These are phyloP conservation scores for Globisporangium yorkense DNA, from an alignment of 352 stramenopile species.

Conservation along the genomic window DNA sequence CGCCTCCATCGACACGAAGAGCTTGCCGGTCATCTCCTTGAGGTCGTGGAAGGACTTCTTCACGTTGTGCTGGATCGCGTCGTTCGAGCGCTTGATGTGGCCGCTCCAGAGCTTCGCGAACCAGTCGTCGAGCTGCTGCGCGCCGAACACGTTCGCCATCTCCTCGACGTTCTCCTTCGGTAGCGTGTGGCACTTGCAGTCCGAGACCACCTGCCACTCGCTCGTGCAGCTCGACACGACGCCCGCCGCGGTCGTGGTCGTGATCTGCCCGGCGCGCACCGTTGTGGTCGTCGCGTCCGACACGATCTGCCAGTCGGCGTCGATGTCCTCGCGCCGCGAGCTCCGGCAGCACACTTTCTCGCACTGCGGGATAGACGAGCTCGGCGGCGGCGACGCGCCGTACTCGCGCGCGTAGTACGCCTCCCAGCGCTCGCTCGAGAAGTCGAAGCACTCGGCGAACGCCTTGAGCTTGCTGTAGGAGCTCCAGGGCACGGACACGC, in stretches of 20 bases:
- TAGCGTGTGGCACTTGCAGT: slow-evolving; percentile 47
- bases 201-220: slow-evolving; percentile 75
- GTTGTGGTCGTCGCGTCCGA: slow-evolving; percentile 52
- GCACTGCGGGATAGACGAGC: slow-evolving; percentile 26
- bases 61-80: slow-evolving; percentile 36
- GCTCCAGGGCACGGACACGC: slow-evolving; percentile 79
- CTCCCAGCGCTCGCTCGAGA: slow-evolving; percentile 76
- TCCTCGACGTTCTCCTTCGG: slow-evolving; percentile 58
- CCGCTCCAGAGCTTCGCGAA: slow-evolving; percentile 50
- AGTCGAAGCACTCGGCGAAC: slow-evolving; percentile 84
- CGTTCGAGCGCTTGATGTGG: slow-evolving; percentile 19
- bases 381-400: slow-evolving; percentile 15
- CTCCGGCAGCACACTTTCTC: slow-evolving; percentile 55
- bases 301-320: slow-evolving; percentile 79
- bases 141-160: slow-evolving; percentile 46
- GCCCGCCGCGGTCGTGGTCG: background rate
- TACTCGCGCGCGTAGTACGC: slow-evolving; percentile 60
- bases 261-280: slow-evolving; percentile 11
- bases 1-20: slow-evolving; percentile 31
- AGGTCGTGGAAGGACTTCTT: slow-evolving; percentile 54
- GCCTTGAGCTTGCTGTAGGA: slow-evolving; percentile 77
- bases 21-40: slow-evolving; percentile 45
- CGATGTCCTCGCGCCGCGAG: slow-evolving; percentile 70
- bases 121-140: slow-evolving; percentile 65
- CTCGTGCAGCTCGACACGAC: background rate